These are phyloP conservation scores for Fraxinus quadrangulata DNA, from an alignment of 257 asterid species.

Conservation along the genomic window DNA sequence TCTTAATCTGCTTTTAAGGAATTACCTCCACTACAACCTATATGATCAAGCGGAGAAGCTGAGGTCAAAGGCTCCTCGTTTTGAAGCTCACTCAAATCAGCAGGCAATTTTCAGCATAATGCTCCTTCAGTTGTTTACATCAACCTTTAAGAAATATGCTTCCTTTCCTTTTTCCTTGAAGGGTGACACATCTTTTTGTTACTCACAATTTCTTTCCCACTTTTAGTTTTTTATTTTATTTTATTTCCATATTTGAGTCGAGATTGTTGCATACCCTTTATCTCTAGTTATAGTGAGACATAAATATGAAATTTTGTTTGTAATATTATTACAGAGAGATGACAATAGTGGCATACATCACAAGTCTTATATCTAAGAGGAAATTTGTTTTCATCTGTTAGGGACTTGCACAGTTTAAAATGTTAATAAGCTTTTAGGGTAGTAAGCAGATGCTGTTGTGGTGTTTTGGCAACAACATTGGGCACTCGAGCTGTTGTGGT, in stretches of 20 bases:
- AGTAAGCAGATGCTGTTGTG: neutral
- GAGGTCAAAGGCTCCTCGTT: slow-evolving; percentile 95
- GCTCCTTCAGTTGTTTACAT: slow-evolving; percentile 11
- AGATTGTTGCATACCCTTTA: neutral
- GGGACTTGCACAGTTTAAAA: neutral
- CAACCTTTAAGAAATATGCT: neutral
- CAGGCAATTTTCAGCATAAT: slow-evolving; percentile 57
- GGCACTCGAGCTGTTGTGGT: neutral
- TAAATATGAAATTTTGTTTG: neutral
- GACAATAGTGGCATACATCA: slow-evolving; percentile 1
- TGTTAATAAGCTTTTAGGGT: neutral
- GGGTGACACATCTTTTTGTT: neutral
- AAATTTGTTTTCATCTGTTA: neutral
- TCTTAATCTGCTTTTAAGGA: slow-evolving; percentile 73
- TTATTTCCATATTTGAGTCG: slow-evolving; percentile 22
- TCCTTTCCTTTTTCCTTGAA: neutral
- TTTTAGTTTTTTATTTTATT: neutral
- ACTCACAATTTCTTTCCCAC: neutral
- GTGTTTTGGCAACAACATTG: neutral
- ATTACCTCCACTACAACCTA: slow-evolving; percentile 85
- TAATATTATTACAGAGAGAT: neutral
- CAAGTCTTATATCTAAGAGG: neutral
- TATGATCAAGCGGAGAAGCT: slow-evolving; percentile 96
- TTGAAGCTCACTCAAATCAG: slow-evolving; percentile 95
- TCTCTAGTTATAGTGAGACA: neutral